Percentiles rank a stretch among this genome's conserved stretches.
Evolutionary conservation across 1,284 basidiomycete genomes (phyloP).

Genomic region (Cryptococcus sp.): DNA sequence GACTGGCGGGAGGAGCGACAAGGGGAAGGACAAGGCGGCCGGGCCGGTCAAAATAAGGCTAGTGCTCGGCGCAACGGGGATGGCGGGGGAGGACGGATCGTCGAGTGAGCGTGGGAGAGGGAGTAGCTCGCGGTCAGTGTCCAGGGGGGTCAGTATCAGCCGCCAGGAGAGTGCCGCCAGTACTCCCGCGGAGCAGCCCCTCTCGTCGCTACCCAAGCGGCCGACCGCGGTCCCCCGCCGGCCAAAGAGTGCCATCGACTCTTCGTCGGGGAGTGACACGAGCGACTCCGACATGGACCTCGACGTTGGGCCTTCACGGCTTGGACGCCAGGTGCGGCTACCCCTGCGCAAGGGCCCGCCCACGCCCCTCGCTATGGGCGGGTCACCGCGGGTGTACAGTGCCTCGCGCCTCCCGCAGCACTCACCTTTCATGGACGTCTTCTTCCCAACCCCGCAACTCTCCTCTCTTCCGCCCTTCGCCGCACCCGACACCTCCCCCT

Average conservation of each 20-base stretch:
- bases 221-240: constrained; percentile 1
- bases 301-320: constrained; percentile 9
- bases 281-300: constrained; percentile 40
- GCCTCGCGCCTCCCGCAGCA: constrained; percentile 13
- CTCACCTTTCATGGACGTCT: constrained; percentile 34
- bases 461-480: constrained; percentile 17
- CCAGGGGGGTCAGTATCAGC: constrained; percentile 14
- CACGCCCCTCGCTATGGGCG: constrained; percentile 20
- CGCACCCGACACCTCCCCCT: constrained; percentile 31
- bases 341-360: constrained; percentile 24
- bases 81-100: constrained; percentile 10
- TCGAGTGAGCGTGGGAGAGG: constrained; percentile 13
- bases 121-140: constrained; percentile 1
- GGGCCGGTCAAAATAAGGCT: constrained; percentile 30
- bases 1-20: constrained; percentile 3
- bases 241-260: constrained; percentile 27
- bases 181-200: background rate
- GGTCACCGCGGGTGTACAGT: constrained; percentile 15
- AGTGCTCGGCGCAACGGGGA: constrained; percentile 11
- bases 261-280: constrained; percentile 37
- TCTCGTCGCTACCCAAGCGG: background rate
- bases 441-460: constrained; percentile 28
- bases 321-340: constrained; percentile 12
- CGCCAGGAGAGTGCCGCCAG: background rate
- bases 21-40: constrained; percentile 20